Base-by-base conservation (phyloP, 1,284 basidiomycete genomes). In the Ustilago trichophora region DNA sequence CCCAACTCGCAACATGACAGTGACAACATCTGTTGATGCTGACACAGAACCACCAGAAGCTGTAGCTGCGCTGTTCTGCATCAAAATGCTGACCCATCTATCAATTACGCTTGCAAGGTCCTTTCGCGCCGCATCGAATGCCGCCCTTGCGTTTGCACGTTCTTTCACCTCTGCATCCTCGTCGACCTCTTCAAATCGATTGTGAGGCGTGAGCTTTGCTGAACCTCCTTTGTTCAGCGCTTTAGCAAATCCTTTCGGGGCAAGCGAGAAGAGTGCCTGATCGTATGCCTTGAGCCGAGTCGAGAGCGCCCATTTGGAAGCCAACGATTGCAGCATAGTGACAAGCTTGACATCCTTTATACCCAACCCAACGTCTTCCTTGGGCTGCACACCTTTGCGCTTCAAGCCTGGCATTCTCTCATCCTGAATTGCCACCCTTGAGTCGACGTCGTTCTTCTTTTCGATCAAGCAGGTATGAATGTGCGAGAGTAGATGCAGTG, bases 301-400 rank as follows among this genome's bases (percentile, higher is more conserved):
- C 1, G 42, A 41, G 4, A 71, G 58, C 5, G 63, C 62, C 68
- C 68, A 71, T 19, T 42, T 29, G 11, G 51, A 53, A 18, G 58
- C 53, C 1, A 71, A 46, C 10, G 68, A 58, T 12, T 58, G 62
- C 31, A 71, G 24, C 16, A 58, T 71, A 2, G 57, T 56, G 46
- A 62, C 47, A 25, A 66, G 51, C 46, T 63, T 71, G 37, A 62
- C 46, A 26, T 71, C 63, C 53, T 59, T 58, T 29, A 66, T 27
- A 6, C 68, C 68, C 11, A 71, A 46, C 10, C 63, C 63, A 10
- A 71, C 58, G 26, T 66, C 63, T 40, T 70, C 67, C 35, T 52
- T 58, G 4, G 55, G 51, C 50, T 62, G 58, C 3, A 51, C 25
- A 21, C 49, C 42, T 34, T 62, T 52, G 1, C 40, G 52, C 29